Evolutionary conservation across 306 rosid species (phyloP).

Genomic region (Chamaecrista fasciculata): DNA sequence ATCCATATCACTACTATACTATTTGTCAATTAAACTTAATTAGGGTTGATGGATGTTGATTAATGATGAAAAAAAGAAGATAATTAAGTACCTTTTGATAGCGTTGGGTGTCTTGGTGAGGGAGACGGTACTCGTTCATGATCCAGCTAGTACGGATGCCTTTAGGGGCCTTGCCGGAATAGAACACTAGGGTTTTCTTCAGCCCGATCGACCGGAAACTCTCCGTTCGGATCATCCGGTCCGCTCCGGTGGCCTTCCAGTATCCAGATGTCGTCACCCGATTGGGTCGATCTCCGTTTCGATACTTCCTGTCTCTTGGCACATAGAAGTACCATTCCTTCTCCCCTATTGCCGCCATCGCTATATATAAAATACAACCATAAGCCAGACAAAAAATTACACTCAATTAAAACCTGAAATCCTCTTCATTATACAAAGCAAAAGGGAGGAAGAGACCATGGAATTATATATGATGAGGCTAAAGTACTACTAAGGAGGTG

Average conservation of each 20-base stretch:
- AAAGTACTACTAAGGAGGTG: background rate
- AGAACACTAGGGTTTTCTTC: conserved; percentile 99
- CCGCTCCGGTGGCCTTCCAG: conserved; percentile 99
- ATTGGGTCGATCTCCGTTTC: conserved; percentile 92
- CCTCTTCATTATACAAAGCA: too few relatives aligned
- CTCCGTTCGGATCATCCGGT: conserved; percentile 82
- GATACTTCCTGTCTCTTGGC: conserved; percentile 84
- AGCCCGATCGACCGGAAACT: conserved; percentile 76
- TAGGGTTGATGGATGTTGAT: too few relatives aligned
- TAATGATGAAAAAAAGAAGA: too few relatives aligned
- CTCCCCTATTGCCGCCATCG: conserved; percentile 96
- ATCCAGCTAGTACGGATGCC: conserved; percentile 97
- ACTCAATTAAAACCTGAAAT: too few relatives aligned
- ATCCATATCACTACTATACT: too few relatives aligned
- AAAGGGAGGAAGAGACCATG: too few relatives aligned
- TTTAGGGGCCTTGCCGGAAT: conserved; percentile 96
- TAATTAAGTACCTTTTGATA: conserved; percentile 68
- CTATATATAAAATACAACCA: too few relatives aligned
- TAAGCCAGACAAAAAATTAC: too few relatives aligned
- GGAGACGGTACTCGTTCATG: conserved; percentile 97
- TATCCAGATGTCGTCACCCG: conserved; percentile 94
- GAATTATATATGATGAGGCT: too few relatives aligned
- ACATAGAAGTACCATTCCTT: conserved; percentile 99
- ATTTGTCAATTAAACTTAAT: too few relatives aligned
- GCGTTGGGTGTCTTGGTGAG: conserved; percentile 91